These are phyloP conservation scores for Dactylellina parvicollis DNA, from an alignment of 2,329 filamentous ascomycete genomes.

Conservation along the genomic window DNA sequence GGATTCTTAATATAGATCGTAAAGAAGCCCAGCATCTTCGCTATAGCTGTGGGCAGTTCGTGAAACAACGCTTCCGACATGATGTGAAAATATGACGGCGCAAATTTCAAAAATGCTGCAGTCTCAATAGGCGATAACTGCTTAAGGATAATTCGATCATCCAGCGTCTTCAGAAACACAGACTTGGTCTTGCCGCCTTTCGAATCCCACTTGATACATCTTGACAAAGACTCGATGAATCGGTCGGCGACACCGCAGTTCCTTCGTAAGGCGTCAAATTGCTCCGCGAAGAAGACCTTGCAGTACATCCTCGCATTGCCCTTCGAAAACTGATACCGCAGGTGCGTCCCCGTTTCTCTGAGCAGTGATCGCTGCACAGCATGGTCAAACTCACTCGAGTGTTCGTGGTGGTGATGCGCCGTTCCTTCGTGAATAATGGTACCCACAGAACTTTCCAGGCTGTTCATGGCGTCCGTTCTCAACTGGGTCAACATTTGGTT, in stretches of 20 bases:
- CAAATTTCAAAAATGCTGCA: conserved; percentile 91
- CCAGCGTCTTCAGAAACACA: conserved; percentile 93
- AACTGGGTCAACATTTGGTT: conserved; percentile 78
- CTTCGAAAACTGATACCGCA: conserved; percentile 95
- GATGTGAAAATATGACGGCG: conserved; percentile 95
- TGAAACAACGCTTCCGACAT: conserved; percentile 97
- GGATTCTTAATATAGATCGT: conserved; percentile 98
- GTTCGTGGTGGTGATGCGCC: conserved; percentile 55
- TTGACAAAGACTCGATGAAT: conserved; percentile 92
- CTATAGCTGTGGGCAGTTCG: conserved; percentile 92
- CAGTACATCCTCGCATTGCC: conserved; percentile 94
- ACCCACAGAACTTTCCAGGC: conserved; percentile 59
- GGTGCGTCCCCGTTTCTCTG: conserved; percentile 85
- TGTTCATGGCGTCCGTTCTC: conserved; percentile 62
- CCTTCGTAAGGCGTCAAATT: conserved; percentile 91
- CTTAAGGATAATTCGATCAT: conserved; percentile 93
- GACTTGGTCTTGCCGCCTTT: conserved; percentile 98
- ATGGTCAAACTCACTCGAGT: conserved; percentile 66
- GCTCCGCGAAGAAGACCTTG: conserved; percentile 98
- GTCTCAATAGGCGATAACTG: conserved; percentile 90
- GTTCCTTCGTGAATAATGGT: conserved; percentile 55
- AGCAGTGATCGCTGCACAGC: conserved; percentile 85
- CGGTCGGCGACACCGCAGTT: conserved; percentile 94
- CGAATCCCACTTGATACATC: conserved; percentile 97
- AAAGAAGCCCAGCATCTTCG: conserved; percentile 99